Base-by-base conservation (phyloP, 2,329 filamentous ascomycete species). In the Lachnum nothofagi region DNA sequence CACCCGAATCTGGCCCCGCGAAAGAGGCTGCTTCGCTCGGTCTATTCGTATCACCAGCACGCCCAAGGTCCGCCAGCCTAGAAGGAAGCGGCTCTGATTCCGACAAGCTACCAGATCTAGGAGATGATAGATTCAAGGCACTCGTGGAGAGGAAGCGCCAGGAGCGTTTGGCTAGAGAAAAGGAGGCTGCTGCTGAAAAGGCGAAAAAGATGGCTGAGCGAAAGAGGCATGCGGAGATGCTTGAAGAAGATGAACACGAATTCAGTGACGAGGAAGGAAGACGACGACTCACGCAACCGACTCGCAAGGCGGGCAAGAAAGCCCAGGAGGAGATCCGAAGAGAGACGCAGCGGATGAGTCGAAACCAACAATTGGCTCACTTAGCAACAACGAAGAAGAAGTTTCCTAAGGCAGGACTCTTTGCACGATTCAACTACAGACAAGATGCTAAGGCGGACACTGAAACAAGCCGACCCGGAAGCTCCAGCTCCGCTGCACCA, bases 291-390 rank as follows among this genome's bases (percentile, higher is more conserved):
- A 87, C 85, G 0, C 86, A 91, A 62, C 84, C 89, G 4, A 77
- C 80, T 8, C 80, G 93, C 10, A 95, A 93, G 65, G 91, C 93
- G 0, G 91, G 91, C 72, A 97, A 91, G 71, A 96, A 90, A 69
- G 93, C 93, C 0, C 67, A 96, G 35, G 88, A 96, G 64, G 91
- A 97, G 59, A 96, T 98, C 85, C 86, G 86, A 60, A 81, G 89
- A 49, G 93, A 98, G 68, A 96, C 91, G 1, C 93, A 98, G 70
- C 82, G 93, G 24, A 80, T 98, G 71, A 85, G 81, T 58, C 80
- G 93, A 57, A 94, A 86, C 63, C 87, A 95, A 80, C 91, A 97
- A 67, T 77, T 98, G 42, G 82, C 87, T 1, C 91, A 97, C 67
- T 84, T 95, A 64, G 86, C 88, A 20, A 88, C 85, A 70, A 95